Conservation (phyloP, 192 early-diverging fungal species). For the Coemansia sp. region DNA sequence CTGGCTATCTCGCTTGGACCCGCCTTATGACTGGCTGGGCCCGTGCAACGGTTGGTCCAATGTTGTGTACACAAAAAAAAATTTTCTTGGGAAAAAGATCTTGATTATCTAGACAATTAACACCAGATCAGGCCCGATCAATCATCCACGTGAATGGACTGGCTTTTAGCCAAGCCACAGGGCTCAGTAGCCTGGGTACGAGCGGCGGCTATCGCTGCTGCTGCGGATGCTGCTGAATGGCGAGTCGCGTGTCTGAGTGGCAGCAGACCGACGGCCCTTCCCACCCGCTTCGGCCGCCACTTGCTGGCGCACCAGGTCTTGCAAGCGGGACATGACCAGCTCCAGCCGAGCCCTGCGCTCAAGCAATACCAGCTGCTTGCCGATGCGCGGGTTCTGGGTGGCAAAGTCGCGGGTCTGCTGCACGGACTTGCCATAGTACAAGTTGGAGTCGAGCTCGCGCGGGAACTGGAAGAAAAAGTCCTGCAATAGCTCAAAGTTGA, state of each 20-base stretch:
- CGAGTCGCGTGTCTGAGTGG: neutral
- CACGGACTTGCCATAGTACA: conserved; percentile 83
- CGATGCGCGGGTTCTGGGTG: conserved; percentile 80
- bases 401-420: conserved; percentile 86
- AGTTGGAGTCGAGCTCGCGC: conserved; percentile 85
- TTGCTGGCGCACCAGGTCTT: conserved; percentile 47
- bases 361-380: conserved; percentile 81
- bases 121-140: neutral
- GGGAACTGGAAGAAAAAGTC: conserved; percentile 99
- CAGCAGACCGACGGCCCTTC: neutral
- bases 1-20: neutral
- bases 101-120: neutral
- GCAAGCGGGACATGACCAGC: conserved; percentile 60
- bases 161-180: neutral
- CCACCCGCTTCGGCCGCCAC: conserved; percentile 9
- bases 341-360: conserved; percentile 84
- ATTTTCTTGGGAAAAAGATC: neutral
- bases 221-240: conserved; percentile 8
- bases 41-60: neutral
- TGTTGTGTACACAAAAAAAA: conserved; percentile 1
- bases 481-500: conserved; percentile 93
- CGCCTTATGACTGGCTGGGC: neutral
- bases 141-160: conserved; percentile 2
- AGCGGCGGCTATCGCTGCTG: conserved; percentile 11
- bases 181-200: conserved; percentile 19